These are phyloP conservation scores for Picochlorum sp. DNA, from an alignment of 139 green algal species.

Conservation along the genomic window DNA sequence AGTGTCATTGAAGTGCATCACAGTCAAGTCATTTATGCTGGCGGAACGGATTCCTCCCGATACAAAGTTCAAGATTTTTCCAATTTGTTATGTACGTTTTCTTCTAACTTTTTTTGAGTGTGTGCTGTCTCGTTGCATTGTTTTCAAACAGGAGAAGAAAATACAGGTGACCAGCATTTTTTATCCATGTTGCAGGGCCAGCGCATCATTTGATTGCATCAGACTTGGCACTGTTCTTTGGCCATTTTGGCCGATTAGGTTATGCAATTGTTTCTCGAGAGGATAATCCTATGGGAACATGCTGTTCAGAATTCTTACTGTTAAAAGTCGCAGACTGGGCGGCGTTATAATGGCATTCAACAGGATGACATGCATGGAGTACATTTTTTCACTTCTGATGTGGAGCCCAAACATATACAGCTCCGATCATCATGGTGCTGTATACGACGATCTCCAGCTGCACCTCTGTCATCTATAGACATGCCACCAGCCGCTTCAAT, in stretches of 20 bases:
- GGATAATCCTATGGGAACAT: constrained; percentile 14
- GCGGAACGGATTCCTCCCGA: neutral
- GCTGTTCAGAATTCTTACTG: constrained; percentile 9
- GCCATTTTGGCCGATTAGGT: constrained; percentile 13
- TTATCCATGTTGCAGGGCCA: constrained; percentile 2
- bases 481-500: constrained; percentile 65
- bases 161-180: neutral
- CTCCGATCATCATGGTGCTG: constrained; percentile 16
- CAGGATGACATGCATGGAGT: neutral
- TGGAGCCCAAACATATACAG: constrained; percentile 46
- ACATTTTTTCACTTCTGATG: constrained; percentile 41
- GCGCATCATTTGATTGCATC: constrained; percentile 12
- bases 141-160: no score
- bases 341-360: neutral
- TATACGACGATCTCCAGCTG: constrained; percentile 12
- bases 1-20: constrained; percentile 13
- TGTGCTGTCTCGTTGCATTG: no score
- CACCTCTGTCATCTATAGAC: constrained; percentile 32
- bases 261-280: constrained; percentile 18
- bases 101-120: no score
- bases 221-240: constrained; percentile 19
- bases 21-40: constrained; percentile 5
- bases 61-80: neutral
- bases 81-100: neutral
- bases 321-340: constrained; percentile 5